Evolutionary conservation across 2,329 filamentous ascomycete species (phyloP).

Genomic region (Alternaria consortialis): DNA sequence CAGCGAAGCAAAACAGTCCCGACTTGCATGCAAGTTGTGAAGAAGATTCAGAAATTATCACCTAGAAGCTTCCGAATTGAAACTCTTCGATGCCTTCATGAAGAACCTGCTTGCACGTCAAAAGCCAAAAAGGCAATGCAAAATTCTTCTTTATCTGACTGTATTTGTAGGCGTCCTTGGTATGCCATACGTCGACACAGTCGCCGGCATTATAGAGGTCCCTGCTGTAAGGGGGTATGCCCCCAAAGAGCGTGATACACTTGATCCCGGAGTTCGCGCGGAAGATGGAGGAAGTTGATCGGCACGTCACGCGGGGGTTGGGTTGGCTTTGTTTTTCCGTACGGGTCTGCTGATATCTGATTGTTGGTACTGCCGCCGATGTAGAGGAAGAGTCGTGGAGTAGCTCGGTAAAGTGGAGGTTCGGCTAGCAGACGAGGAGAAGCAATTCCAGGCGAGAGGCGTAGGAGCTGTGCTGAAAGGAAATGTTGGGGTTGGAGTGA

Average conservation of each 20-base stretch:
- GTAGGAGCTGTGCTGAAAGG: not conserved
- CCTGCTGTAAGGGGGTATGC: not conserved
- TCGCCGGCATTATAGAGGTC: not conserved
- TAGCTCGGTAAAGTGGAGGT: not conserved
- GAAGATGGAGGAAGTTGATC: constrained; percentile 13
- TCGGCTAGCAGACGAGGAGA: not conserved
- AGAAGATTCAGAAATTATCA: no score
- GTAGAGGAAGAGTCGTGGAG: not conserved
- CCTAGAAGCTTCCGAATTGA: not conserved
- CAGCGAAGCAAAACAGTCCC: not conserved
- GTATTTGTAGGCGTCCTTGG: not conserved
- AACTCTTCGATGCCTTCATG: constrained; percentile 8
- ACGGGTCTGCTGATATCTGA: not conserved
- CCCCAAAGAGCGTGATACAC: constrained; percentile 13
- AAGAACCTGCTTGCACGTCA: constrained; percentile 14
- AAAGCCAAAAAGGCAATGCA: constrained; percentile 16
- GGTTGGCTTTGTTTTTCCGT: not conserved
- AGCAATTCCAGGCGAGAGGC: not conserved
- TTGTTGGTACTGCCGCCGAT: constrained; percentile 2
- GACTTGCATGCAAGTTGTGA: no score
- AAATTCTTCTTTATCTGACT: not conserved
- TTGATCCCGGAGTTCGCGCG: constrained; percentile 18
- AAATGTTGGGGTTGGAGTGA: not conserved
- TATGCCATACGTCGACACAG: not conserved
- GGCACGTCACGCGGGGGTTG: constrained; percentile 6